These are phyloP conservation scores for Candida verbasci DNA, from an alignment of 805 yeast species.

Conservation along the genomic window DNA sequence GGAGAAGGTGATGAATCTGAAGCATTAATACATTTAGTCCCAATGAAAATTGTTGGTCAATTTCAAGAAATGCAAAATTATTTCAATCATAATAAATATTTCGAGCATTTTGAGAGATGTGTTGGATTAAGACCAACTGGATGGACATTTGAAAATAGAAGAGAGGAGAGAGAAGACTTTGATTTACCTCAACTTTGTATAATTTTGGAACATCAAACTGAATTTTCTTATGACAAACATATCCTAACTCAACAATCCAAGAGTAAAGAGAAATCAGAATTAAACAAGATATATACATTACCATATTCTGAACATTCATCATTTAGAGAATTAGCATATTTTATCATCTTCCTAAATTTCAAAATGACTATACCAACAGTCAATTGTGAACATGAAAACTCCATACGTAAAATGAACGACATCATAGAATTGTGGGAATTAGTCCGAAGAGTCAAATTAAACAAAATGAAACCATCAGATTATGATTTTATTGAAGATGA, in stretches of 20 bases:
- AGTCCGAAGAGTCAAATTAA: constrained; percentile 13
- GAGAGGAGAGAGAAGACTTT: constrained; percentile 9
- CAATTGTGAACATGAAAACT: constrained; percentile 29
- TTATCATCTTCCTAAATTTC: constrained; percentile 51
- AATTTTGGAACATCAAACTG: constrained; percentile 16
- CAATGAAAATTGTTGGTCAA: constrained; percentile 54
- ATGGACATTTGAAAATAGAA: constrained; percentile 56
- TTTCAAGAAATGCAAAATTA: constrained; percentile 45
- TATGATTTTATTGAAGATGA: constrained; percentile 1
- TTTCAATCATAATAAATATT: constrained; percentile 42
- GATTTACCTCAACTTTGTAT: background rate
- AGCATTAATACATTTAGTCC: constrained; percentile 62
- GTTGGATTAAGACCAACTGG: constrained; percentile 88
- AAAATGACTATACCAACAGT: constrained; percentile 76
- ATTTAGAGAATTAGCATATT: constrained; percentile 69
- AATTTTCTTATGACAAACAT: constrained; percentile 21
- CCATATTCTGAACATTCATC: constrained; percentile 97
- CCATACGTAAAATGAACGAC: constrained; percentile 25
- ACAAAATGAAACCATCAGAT: constrained; percentile 2
- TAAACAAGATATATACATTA: constrained; percentile 50
- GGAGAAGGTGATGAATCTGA: constrained; percentile 40
- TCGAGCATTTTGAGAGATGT: constrained; percentile 49
- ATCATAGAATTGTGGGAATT: constrained; percentile 30
- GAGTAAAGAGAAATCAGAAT: constrained; percentile 12
- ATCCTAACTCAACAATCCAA: constrained; percentile 28